These are phyloP conservation scores for Albizia julibrissin DNA, from an alignment of 306 rosid species.

Conservation along the genomic window DNA sequence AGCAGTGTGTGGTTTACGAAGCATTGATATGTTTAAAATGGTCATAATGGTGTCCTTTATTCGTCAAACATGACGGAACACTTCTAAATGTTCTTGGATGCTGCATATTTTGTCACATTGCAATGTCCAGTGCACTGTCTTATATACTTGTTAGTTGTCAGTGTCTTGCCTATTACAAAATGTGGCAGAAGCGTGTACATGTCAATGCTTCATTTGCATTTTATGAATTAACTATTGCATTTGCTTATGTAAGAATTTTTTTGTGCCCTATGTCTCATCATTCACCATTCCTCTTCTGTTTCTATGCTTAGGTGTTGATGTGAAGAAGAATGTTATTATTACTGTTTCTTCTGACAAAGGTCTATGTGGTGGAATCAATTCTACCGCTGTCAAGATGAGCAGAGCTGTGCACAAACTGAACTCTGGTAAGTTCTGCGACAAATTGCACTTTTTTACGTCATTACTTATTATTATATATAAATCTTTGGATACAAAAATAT, in stretches of 20 bases:
- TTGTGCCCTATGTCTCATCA: slow-evolving; percentile 28
- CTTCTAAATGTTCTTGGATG: neutral
- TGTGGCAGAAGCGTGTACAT: neutral
- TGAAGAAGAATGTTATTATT: slow-evolving; percentile 77
- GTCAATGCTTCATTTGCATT: neutral
- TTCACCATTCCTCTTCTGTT: slow-evolving; percentile 23
- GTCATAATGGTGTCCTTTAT: neutral
- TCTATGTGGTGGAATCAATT: slow-evolving; percentile 98
- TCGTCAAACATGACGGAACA: neutral
- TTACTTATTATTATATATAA: neutral
- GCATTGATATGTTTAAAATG: neutral
- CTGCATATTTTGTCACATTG: neutral
- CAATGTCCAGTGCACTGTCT: neutral
- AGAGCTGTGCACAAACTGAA: slow-evolving; percentile 61
- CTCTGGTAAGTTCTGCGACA: slow-evolving; percentile 60
- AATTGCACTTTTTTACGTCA: slow-evolving; percentile 1
- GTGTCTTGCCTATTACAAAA: neutral
- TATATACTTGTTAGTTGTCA: neutral
- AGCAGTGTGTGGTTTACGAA: neutral
- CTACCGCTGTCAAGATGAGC: slow-evolving; percentile 96
- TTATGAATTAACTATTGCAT: slow-evolving; percentile 14
- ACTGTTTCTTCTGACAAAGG: slow-evolving; percentile 97
- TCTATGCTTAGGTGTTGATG: slow-evolving; percentile 58
- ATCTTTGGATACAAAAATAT: neutral
- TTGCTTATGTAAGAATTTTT: neutral